Conservation (phyloP, 2,329 filamentous ascomycete species). For the Aspergillus floridensis region DNA sequence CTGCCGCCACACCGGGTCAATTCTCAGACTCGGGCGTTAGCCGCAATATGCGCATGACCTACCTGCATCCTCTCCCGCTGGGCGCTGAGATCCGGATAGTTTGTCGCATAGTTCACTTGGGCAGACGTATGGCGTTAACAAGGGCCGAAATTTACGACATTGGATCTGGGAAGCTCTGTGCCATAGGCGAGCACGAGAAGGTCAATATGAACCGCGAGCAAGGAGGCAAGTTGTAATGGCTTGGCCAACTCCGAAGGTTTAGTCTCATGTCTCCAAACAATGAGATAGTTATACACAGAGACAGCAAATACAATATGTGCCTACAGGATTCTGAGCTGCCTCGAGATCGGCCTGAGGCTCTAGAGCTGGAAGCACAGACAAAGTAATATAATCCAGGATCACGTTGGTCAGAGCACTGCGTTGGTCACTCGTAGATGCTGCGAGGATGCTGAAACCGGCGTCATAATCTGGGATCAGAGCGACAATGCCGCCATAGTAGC, state of each 20-base stretch:
- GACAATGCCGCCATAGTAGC: conserved; percentile 39
- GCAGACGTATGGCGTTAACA: background rate
- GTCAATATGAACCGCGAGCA: background rate
- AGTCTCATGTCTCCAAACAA: too few species aligned
- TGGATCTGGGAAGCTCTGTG: background rate
- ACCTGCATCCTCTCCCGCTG: background rate
- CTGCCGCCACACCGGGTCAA: background rate
- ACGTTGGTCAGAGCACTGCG: too few species aligned
- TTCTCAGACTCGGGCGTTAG: background rate
- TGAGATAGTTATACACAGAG: too few species aligned
- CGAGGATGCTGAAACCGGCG: conserved; percentile 36
- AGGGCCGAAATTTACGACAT: background rate
- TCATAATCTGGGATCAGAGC: conserved; percentile 46
- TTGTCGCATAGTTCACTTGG: background rate
- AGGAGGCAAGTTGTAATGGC: background rate
- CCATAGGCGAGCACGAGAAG: background rate
- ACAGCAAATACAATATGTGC: too few species aligned
- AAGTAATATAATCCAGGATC: too few species aligned
- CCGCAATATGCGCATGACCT: background rate
- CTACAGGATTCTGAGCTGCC: too few species aligned
- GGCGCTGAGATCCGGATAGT: background rate
- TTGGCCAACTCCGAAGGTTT: too few species aligned
- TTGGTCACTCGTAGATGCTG: too few species aligned
- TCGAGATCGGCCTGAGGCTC: too few species aligned
- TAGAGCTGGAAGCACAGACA: too few species aligned